phyloP scores from a whole-genome alignment of 495 filamentous ascomycete genomes.

The Xylaria longipes region DNA sequence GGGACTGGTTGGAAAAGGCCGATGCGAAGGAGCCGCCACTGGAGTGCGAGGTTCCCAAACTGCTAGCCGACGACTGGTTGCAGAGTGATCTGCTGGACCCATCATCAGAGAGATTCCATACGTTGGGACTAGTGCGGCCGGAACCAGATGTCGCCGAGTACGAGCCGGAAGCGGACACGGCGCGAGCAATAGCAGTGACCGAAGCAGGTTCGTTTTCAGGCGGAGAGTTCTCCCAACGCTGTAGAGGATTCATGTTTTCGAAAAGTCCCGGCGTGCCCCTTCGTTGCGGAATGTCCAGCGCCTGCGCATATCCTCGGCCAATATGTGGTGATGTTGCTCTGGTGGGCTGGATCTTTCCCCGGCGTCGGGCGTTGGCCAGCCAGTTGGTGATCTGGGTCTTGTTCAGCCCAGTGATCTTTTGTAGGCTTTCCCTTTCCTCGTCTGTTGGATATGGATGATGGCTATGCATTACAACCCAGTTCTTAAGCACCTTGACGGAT shows the following conservation, averaged over 20 bases:
- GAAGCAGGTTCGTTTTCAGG: constrained; percentile 87
- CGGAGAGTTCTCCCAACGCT: constrained; percentile 85
- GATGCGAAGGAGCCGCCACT: constrained; percentile 75
- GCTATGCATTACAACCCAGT: constrained; percentile 76
- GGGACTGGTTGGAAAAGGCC: constrained; percentile 71
- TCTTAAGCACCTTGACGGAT: constrained; percentile 74
- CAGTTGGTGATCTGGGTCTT: constrained; percentile 82
- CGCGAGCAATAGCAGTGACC: constrained; percentile 77
- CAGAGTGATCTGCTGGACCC: constrained; percentile 73
- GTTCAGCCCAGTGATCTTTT: constrained; percentile 73
- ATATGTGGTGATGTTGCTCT: constrained; percentile 65
- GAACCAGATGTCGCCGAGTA: constrained; percentile 47
- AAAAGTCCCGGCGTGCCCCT: constrained; percentile 55
- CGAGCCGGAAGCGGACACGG: constrained; percentile 65
- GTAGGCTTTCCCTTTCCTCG: constrained; percentile 76
- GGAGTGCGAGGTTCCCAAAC: constrained; percentile 72
- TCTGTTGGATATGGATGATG: constrained; percentile 84
- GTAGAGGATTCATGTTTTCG: constrained; percentile 77
- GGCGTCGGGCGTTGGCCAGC: constrained; percentile 83
- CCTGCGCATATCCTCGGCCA: constrained; percentile 55
- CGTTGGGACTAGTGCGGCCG: constrained; percentile 59
- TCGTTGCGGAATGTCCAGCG: constrained; percentile 70
- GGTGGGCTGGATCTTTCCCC: constrained; percentile 71
- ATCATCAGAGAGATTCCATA: constrained; percentile 63
- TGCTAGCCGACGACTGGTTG: constrained; percentile 73